phyloP scores from a whole-genome alignment of 1,284 basidiomycete species.

The Laetiporus sulphureus region DNA sequence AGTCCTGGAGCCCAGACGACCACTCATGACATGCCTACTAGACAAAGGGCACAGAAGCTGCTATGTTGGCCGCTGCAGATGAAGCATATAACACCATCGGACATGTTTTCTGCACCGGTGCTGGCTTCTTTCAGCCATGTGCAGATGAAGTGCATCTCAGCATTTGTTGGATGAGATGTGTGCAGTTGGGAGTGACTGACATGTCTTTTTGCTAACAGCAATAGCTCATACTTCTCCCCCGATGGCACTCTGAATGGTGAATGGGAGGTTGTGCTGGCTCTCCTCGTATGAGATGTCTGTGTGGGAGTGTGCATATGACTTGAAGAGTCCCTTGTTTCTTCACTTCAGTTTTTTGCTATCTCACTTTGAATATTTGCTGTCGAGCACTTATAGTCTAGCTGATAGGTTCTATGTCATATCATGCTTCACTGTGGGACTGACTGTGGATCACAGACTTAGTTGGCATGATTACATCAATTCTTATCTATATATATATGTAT shows the following conservation, averaged over 20 bases:
- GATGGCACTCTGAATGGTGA: constrained; percentile 49
- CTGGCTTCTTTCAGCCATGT: constrained; percentile 12
- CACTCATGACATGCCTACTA: constrained; percentile 8
- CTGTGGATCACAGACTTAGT: no score
- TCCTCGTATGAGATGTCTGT: constrained; percentile 44
- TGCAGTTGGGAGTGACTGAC: constrained; percentile 40
- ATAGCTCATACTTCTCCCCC: constrained; percentile 45
- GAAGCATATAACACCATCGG: no score
- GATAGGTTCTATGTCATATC: no score
- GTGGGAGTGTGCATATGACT: no score
- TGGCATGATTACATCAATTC: no score
- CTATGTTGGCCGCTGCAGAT: constrained; percentile 39
- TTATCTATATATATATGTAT: no score
- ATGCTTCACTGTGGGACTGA: no score
- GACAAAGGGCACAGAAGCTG: constrained; percentile 25
- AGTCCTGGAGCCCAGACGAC: constrained; percentile 17
- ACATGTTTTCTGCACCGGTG: no score
- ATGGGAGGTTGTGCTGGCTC: constrained; percentile 47
- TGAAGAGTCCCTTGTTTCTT: no score
- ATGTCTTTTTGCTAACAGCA: constrained; percentile 45
- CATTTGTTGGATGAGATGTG: constrained; percentile 40
- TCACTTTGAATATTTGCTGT: no score
- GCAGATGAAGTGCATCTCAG: constrained; percentile 24
- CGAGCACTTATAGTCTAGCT: no score
- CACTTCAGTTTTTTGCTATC: no score